Conservation (phyloP, 495 filamentous ascomycete species). For the Xylaria telfairii region DNA sequence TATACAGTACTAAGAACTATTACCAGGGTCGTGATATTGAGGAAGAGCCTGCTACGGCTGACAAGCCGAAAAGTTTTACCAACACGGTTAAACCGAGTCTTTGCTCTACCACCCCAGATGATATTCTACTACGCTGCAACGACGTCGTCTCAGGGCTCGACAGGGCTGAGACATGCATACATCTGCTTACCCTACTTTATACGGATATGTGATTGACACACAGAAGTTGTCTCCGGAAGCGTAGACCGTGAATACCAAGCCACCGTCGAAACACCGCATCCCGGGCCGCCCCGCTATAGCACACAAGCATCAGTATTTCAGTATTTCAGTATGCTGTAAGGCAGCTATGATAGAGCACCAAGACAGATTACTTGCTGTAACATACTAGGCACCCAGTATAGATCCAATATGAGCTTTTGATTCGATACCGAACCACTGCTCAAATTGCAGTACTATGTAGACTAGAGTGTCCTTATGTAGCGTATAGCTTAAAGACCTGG, state of each 20-base stretch:
- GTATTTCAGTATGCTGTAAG: no score
- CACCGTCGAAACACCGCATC: not conserved
- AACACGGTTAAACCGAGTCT: conserved; percentile 4
- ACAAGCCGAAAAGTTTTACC: conserved; percentile 4
- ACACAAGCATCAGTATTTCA: not conserved
- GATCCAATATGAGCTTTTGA: not conserved
- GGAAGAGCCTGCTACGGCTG: not conserved
- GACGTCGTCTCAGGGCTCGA: conserved; percentile 27
- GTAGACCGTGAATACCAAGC: not conserved
- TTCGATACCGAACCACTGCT: not conserved
- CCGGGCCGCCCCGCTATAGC: conserved; percentile 8
- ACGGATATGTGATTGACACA: not conserved
- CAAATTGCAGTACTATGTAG: not conserved
- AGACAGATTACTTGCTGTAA: no score
- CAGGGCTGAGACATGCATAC: conserved; percentile 39
- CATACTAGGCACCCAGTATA: no score
- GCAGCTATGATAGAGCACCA: not conserved
- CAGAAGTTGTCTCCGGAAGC: not conserved
- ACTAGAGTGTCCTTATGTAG: not conserved
- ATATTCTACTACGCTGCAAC: conserved; percentile 10
- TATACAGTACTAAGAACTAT: not conserved
- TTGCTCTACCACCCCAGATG: not conserved
- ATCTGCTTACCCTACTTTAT: not conserved
- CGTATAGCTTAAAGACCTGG: not conserved
- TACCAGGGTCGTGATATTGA: not conserved